These are phyloP conservation scores for Aspergillus nomiae DNA, from an alignment of 2,329 filamentous ascomycete species.

Conservation along the genomic window DNA sequence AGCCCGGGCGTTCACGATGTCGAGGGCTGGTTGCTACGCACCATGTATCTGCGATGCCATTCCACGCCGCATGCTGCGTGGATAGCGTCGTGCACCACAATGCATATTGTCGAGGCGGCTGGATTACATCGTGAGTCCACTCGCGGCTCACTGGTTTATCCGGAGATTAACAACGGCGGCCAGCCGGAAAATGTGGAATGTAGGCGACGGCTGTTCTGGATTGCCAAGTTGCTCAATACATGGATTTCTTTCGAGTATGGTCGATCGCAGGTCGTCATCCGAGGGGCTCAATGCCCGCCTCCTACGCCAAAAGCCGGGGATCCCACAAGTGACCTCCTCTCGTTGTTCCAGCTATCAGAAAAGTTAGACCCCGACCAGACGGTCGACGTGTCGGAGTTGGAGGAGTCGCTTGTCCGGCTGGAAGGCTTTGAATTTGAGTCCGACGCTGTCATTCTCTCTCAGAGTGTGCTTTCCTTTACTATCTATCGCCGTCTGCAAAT, in stretches of 20 bases:
- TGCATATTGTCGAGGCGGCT: slow-evolving; percentile 57
- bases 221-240: slow-evolving; percentile 15
- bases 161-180: not conserved
- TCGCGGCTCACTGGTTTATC: not conserved
- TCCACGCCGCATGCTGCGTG: slow-evolving; percentile 53
- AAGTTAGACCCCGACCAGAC: not conserved
- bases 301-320: not conserved
- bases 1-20: not conserved
- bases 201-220: slow-evolving; percentile 13
- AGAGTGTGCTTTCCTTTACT: not conserved
- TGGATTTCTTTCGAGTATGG: slow-evolving; percentile 19
- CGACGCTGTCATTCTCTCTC: not conserved
- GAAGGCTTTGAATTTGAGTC: not conserved
- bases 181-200: slow-evolving; percentile 3
- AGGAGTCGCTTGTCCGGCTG: not conserved
- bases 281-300: not conserved
- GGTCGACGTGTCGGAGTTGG: not conserved
- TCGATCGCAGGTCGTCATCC: slow-evolving; percentile 6
- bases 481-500: not conserved
- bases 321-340: not conserved
- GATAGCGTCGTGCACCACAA: slow-evolving; percentile 56
- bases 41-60: slow-evolving; percentile 34
- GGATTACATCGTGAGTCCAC: slow-evolving; percentile 12
- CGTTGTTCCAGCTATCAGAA: not conserved
- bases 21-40: not conserved